These are phyloP conservation scores for Salvia sclarea DNA, from an alignment of 305 asterid species.

Conservation along the genomic window DNA sequence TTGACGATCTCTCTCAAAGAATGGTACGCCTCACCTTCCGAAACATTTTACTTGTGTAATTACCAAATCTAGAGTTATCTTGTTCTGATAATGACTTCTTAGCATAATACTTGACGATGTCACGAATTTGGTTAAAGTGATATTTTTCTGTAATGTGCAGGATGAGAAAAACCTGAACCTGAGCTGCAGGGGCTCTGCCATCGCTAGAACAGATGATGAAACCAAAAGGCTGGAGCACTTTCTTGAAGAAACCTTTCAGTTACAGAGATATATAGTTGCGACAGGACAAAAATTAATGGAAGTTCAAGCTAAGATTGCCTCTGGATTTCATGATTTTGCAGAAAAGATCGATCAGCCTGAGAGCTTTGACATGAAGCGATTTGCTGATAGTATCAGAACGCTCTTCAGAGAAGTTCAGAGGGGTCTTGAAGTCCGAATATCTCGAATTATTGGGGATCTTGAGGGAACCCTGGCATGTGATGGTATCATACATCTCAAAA, in stretches of 20 bases:
- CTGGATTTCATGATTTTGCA: conserved; percentile 49
- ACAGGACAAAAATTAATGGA: conserved; percentile 88
- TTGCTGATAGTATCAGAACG: conserved; percentile 64
- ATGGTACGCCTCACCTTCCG: conserved; percentile 54
- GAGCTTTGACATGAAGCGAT: conserved; percentile 70
- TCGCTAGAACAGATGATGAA: conserved; percentile 67
- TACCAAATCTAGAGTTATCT: background rate
- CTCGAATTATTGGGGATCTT: conserved; percentile 84
- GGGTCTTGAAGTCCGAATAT: conserved; percentile 81
- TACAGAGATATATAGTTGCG: conserved; percentile 89
- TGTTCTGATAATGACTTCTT: background rate
- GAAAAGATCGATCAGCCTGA: conserved; percentile 60
- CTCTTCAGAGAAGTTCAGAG: conserved; percentile 78
- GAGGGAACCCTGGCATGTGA: conserved; percentile 82
- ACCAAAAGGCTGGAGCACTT: conserved; percentile 66
- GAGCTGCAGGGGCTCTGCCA: conserved; percentile 43
- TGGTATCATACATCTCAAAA: conserved; percentile 65
- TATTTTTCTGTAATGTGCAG: conserved; percentile 44
- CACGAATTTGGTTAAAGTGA: background rate
- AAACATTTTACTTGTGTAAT: background rate
- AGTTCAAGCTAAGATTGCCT: conserved; percentile 65
- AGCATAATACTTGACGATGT: background rate
- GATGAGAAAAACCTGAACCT: conserved; percentile 54
- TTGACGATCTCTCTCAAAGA: conserved; percentile 75
- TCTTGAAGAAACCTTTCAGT: conserved; percentile 90